A percentile compares a stretch with the other conserved stretches of the same genome.
Evolutionary conservation across 1,139 yeast genomes (phyloP).

Genomic region (Hanseniaspora sp.): DNA sequence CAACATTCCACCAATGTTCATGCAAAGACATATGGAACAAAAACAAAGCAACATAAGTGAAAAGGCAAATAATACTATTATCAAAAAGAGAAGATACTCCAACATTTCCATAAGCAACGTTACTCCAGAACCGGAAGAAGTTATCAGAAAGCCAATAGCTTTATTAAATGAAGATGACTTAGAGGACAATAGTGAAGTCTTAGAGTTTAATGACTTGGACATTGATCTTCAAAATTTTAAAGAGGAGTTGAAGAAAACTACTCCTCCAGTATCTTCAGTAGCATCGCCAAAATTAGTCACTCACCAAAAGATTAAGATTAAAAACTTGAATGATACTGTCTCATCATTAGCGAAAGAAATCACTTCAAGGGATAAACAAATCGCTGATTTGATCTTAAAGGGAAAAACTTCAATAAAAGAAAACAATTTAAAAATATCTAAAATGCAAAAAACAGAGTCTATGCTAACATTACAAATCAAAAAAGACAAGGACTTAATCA

Average conservation of each 20-base stretch:
- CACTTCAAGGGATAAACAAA: not conserved
- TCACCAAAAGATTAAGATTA: not conserved
- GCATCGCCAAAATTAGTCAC: not conserved
- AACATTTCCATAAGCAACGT: not conserved
- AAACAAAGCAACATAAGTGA: not conserved
- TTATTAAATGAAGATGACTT: not conserved
- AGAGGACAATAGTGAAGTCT: not conserved
- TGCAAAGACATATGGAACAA: constrained; percentile 1
- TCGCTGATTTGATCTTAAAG: not conserved
- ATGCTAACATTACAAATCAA: not conserved
- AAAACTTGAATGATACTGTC: not conserved
- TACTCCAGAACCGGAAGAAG: constrained; percentile 2
- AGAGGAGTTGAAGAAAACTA: not conserved
- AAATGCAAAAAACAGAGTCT: not conserved
- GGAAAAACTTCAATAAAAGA: not conserved
- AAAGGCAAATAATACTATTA: not conserved
- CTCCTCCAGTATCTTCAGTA: not conserved
- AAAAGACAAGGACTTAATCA: not conserved
- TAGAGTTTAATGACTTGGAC: constrained; percentile 1
- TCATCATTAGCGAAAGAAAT: not conserved
- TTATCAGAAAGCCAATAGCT: not conserved
- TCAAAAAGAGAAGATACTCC: constrained; percentile 1
- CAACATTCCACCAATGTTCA: constrained; percentile 14
- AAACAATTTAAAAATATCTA: not conserved
- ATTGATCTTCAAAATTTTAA: not conserved